Conservation (phyloP, 2,329 filamentous ascomycete genomes). For the Fusarium palustre region DNA sequence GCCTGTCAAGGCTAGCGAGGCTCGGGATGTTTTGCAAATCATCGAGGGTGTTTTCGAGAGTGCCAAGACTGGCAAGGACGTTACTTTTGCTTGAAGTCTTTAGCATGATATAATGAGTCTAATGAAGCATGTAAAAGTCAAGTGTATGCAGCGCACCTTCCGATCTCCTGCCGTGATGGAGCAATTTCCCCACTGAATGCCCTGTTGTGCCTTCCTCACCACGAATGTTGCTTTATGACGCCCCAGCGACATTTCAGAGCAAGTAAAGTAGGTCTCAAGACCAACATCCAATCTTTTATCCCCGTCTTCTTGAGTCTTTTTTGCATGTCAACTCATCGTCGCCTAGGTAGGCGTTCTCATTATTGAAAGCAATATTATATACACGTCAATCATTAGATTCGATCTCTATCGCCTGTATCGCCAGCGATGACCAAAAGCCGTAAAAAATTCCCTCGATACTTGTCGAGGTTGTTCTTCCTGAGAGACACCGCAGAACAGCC, state of each 20-base stretch:
- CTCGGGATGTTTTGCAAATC: conserved; percentile 64
- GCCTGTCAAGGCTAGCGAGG: conserved; percentile 65
- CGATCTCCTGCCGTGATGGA: background rate
- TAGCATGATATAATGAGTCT: conserved; percentile 17
- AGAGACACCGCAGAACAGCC: background rate
- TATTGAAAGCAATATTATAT: background rate
- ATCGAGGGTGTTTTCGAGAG: conserved; percentile 66
- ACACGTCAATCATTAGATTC: background rate
- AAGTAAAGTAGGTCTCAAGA: too few relatives aligned
- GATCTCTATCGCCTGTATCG: background rate
- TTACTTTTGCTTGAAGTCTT: conserved; percentile 49
- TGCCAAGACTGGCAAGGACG: conserved; percentile 60
- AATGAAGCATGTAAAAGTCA: conserved; percentile 19
- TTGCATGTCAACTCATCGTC: background rate
- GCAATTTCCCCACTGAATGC: background rate
- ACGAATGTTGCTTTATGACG: too few relatives aligned
- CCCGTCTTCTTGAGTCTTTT: background rate
- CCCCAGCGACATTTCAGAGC: background rate
- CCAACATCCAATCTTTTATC: background rate
- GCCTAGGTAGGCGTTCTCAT: too few relatives aligned
- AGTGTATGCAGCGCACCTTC: background rate
- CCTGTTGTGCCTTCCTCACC: background rate
- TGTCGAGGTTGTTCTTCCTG: background rate
- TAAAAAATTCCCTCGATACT: background rate
- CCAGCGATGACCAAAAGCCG: background rate